Percentiles rank a stretch among this genome's conserved stretches.
phyloP scores from a whole-genome alignment of 805 yeast genomes.

The Cyberlindnera xishuangbannaensis region DNA sequence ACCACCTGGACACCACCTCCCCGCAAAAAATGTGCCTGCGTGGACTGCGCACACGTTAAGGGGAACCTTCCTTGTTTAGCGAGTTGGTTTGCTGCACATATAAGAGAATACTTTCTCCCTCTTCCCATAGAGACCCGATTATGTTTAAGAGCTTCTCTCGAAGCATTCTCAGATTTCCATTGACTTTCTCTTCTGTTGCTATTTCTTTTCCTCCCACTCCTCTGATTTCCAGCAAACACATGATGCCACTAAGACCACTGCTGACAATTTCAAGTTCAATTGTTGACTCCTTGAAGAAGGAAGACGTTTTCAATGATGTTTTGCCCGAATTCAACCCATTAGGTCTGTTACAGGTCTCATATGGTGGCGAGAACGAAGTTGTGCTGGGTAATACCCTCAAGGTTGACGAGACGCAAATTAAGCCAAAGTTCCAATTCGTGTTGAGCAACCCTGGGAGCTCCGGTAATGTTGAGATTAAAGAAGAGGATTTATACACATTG shows the following conservation, averaged over 20 bases:
- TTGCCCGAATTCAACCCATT: conserved; percentile 24
- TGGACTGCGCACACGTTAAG: no score
- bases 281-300: conserved; percentile 34
- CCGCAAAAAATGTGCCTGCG: no score
- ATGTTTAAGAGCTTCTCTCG: no score
- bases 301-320: conserved; percentile 40
- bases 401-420: conserved; percentile 59
- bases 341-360: conserved; percentile 53
- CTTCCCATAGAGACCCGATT: no score
- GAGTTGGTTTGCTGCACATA: no score
- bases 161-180: no score
- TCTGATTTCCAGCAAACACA: no score
- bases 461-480: conserved; percentile 23
- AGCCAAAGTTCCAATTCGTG: conserved; percentile 64
- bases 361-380: conserved; percentile 55
- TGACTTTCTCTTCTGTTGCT: no score
- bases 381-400: conserved; percentile 72
- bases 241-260: conserved; percentile 21
- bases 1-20: no score
- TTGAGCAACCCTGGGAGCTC: conserved; percentile 20
- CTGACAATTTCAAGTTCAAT: conserved; percentile 26
- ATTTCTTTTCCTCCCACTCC: no score
- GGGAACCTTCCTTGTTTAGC: no score
- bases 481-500: conserved; percentile 54
- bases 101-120: no score